Evolutionary conservation across 148 eudicot species (phyloP).

Genomic region (Mesembryanthemum crystallinum): DNA sequence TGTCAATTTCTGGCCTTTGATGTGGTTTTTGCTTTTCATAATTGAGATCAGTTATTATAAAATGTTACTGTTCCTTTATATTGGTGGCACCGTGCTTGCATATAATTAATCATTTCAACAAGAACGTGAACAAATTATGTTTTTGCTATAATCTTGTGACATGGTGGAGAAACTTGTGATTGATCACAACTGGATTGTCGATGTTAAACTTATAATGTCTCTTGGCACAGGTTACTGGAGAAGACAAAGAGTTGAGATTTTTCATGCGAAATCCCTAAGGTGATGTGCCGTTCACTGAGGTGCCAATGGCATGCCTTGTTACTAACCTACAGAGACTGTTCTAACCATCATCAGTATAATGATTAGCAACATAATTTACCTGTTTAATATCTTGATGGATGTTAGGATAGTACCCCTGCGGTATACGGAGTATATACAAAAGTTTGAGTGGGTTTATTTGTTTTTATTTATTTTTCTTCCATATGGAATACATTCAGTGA

Average conservation of each 20-base stretch:
- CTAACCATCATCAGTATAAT: neutral
- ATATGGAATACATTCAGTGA: constrained; percentile 5
- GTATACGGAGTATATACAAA: neutral
- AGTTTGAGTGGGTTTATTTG: neutral
- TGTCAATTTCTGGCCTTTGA: no score
- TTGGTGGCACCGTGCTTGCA: neutral
- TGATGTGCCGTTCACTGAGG: neutral
- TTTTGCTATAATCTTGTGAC: no score
- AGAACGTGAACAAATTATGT: neutral
- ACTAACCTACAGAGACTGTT: constrained; percentile 13
- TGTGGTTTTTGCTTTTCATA: no score
- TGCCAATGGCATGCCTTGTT: constrained; percentile 6
- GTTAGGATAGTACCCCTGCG: neutral
- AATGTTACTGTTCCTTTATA: neutral
- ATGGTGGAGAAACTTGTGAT: no score
- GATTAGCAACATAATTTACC: constrained; percentile 1
- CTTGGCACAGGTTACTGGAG: constrained; percentile 16
- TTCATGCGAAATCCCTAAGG: neutral
- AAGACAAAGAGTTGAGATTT: neutral
- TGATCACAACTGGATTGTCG: neutral
- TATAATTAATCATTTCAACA: neutral
- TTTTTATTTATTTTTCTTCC: neutral
- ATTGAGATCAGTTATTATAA: no score
- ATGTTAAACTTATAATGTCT: neutral
- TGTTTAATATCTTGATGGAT: constrained; percentile 7